phyloP scores from a whole-genome alignment of 208 protist genomes.

The Crithidia thermophila region DNA sequence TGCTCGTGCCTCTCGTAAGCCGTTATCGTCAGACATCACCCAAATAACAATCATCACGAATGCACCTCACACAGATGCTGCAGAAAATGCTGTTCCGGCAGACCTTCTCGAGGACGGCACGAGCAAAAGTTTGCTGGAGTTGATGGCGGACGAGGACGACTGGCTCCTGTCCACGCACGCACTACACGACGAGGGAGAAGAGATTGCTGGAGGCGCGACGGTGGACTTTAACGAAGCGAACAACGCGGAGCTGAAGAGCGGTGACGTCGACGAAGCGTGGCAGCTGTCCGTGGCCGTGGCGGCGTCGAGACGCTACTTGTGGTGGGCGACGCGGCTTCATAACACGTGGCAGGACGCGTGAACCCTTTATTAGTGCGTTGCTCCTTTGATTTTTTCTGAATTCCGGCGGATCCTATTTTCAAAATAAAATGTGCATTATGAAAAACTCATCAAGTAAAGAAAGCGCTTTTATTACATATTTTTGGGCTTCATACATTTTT shows the following conservation, averaged over 20 bases:
- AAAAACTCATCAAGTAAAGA: no score
- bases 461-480: background rate
- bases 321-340: conserved; percentile 15
- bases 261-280: background rate
- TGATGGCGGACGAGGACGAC: conserved; percentile 20
- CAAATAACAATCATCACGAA: no score
- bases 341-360: conserved; percentile 6
- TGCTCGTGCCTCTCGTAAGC: background rate
- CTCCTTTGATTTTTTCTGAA: background rate
- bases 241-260: background rate
- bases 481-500: background rate
- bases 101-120: background rate
- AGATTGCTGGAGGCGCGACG: no score
- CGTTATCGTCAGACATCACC: no score
- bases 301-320: conserved; percentile 16
- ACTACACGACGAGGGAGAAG: no score
- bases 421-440: no score
- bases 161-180: background rate
- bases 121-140: conserved; percentile 2
- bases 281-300: conserved; percentile 13
- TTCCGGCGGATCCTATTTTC: no score
- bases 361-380: background rate
- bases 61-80: no score
- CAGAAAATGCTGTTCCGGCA: no score
- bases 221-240: no score